Conservation (phyloP, 2,329 filamentous ascomycete genomes). For the Cercospora sesami region DNA sequence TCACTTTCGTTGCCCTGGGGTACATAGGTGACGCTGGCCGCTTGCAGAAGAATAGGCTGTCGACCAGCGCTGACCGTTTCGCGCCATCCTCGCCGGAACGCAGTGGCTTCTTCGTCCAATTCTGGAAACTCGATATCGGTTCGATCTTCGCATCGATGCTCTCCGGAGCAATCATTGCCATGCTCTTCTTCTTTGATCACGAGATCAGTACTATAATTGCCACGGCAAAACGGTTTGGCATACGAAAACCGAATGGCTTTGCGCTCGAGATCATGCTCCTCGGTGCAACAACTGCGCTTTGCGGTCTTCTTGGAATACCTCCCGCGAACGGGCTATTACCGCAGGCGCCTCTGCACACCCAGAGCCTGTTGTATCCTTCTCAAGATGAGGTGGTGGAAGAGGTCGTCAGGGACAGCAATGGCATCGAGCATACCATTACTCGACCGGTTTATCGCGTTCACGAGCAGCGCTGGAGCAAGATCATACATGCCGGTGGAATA, state of each 20-base stretch:
- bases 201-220: conserved; percentile 70
- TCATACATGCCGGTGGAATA: conserved; percentile 62
- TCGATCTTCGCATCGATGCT: conserved; percentile 65
- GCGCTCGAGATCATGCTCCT: conserved; percentile 66
- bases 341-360: conserved; percentile 65
- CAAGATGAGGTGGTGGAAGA: conserved; percentile 45
- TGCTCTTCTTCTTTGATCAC: conserved; percentile 69
- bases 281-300: conserved; percentile 63
- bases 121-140: conserved; percentile 60
- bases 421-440: conserved; percentile 38
- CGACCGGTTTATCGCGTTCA: conserved; percentile 53
- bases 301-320: conserved; percentile 66
- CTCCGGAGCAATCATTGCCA: conserved; percentile 63
- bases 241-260: conserved; percentile 62
- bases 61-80: conserved; percentile 4
- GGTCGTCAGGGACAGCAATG: conserved; percentile 42
- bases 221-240: conserved; percentile 62
- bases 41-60: conserved; percentile 52
- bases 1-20: conserved; percentile 64
- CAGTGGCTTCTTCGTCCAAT: conserved; percentile 59
- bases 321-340: conserved; percentile 66
- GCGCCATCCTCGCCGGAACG: conserved; percentile 47
- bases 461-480: conserved; percentile 64
- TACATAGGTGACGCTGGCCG: conserved; percentile 60
- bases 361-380: conserved; percentile 58